Conservation (phyloP, 164 flowering plant genomes). For the Kalanchoe fedtschenkoi region DNA sequence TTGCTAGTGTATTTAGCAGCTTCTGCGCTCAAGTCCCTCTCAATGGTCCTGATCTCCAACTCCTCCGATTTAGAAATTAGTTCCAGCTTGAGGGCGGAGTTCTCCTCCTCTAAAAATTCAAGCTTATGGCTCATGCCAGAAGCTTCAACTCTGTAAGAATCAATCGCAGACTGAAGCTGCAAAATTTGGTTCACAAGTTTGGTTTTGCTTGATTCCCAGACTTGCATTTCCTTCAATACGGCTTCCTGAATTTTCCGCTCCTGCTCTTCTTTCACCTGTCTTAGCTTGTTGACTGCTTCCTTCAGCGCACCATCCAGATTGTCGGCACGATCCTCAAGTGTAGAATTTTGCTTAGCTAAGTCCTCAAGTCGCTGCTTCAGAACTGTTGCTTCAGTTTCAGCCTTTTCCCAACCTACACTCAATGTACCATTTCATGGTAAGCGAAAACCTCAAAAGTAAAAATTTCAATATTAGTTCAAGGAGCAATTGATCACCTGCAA, state of each 20-base stretch:
- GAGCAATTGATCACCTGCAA: slow-evolving; percentile 37
- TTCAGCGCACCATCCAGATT: slow-evolving; percentile 64
- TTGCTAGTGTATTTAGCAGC: slow-evolving; percentile 91
- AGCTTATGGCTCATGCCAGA: slow-evolving; percentile 26
- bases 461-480: neutral
- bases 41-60: slow-evolving; percentile 55
- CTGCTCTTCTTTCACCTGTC: slow-evolving; percentile 51
- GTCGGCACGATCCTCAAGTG: slow-evolving; percentile 57
- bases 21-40: slow-evolving; percentile 82
- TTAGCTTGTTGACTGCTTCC: slow-evolving; percentile 54
- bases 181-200: slow-evolving; percentile 48
- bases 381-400: slow-evolving; percentile 58
- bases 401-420: slow-evolving; percentile 83
- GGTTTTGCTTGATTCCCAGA: slow-evolving; percentile 45
- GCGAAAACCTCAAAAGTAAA: neutral
- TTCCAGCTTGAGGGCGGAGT: slow-evolving; percentile 41
- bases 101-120: slow-evolving; percentile 50
- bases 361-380: slow-evolving; percentile 68
- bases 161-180: slow-evolving; percentile 39
- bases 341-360: slow-evolving; percentile 37
- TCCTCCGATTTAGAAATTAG: slow-evolving; percentile 46
- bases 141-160: slow-evolving; percentile 29
- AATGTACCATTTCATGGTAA: neutral
- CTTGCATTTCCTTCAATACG: slow-evolving; percentile 31
- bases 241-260: slow-evolving; percentile 37